phyloP scores from a whole-genome alignment of 768 basidiomycete genomes.

The Lentinula detonsa region DNA sequence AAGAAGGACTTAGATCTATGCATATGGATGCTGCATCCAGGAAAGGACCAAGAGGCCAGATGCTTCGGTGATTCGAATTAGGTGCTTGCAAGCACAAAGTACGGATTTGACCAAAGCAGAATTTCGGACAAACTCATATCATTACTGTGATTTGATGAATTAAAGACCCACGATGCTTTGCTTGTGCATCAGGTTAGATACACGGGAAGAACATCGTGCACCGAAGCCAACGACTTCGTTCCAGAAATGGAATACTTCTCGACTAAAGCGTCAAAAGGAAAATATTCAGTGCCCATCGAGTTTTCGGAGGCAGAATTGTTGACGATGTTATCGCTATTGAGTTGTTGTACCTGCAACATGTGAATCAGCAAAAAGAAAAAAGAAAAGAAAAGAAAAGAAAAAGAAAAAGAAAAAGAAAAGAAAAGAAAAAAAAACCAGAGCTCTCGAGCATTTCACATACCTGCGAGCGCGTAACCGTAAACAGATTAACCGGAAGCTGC shows the following conservation, averaged over 20 bases:
- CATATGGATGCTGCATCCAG: too few relatives aligned
- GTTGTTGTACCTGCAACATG: constrained; percentile 48
- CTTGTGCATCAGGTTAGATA: background rate
- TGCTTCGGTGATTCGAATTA: too few relatives aligned
- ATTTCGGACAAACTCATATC: too few relatives aligned
- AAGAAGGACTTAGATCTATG: too few relatives aligned
- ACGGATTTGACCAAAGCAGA: too few relatives aligned
- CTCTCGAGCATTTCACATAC: constrained; percentile 24
- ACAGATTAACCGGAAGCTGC: constrained; percentile 53
- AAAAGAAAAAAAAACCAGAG: background rate
- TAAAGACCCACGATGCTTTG: too few relatives aligned
- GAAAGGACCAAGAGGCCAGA: too few relatives aligned
- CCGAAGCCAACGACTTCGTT: constrained; percentile 31
- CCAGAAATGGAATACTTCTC: constrained; percentile 22
- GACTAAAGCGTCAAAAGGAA: constrained; percentile 33
- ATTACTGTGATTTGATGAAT: too few relatives aligned
- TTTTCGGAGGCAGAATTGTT: constrained; percentile 19
- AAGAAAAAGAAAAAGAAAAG: background rate
- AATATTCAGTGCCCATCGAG: constrained; percentile 13
- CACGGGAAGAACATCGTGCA: constrained; percentile 47
- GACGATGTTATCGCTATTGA: constrained; percentile 54
- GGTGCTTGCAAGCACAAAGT: too few relatives aligned
- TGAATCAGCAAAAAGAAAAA: background rate
- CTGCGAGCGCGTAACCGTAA: constrained; percentile 68
- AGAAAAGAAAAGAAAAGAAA: background rate